Percentiles rank a stretch among this genome's conserved stretches.
Conservation (phyloP, 148 eudicot genomes). For the Rhododendron kiyosumense region DNA sequence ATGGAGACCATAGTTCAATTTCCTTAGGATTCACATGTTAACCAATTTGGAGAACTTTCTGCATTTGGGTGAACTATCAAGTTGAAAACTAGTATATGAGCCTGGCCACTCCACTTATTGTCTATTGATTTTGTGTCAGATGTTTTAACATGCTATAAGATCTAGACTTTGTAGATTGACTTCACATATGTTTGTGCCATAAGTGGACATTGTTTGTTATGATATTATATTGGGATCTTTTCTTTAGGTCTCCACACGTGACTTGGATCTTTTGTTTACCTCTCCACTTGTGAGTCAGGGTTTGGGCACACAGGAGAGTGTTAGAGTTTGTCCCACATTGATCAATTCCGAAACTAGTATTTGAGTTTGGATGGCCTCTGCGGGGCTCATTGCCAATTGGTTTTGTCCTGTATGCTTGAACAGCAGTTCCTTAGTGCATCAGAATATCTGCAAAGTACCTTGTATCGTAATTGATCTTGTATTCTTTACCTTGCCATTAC, state of each 20-base stretch:
- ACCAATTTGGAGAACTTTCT: background rate
- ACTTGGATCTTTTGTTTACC: background rate
- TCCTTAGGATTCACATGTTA: background rate
- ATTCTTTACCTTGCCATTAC: background rate
- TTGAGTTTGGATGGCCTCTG: background rate
- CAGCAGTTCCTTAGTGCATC: background rate
- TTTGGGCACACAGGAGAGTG: background rate
- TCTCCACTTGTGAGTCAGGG: background rate
- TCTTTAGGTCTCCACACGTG: background rate
- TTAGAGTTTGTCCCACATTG: background rate
- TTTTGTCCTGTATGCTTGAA: background rate
- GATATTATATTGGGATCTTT: background rate
- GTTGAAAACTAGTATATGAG: background rate
- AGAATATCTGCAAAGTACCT: background rate
- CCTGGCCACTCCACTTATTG: background rate
- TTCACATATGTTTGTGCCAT: background rate
- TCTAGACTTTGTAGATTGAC: background rate
- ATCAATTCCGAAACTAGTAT: background rate
- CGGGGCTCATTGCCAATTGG: background rate
- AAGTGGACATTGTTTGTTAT: background rate
- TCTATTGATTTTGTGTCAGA: background rate
- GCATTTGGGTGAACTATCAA: background rate
- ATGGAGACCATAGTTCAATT: background rate
- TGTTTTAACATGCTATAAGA: background rate
- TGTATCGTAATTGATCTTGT: background rate